These are phyloP conservation scores for Didymella segeticola DNA, from an alignment of 2,329 filamentous ascomycete genomes.

Conservation along the genomic window DNA sequence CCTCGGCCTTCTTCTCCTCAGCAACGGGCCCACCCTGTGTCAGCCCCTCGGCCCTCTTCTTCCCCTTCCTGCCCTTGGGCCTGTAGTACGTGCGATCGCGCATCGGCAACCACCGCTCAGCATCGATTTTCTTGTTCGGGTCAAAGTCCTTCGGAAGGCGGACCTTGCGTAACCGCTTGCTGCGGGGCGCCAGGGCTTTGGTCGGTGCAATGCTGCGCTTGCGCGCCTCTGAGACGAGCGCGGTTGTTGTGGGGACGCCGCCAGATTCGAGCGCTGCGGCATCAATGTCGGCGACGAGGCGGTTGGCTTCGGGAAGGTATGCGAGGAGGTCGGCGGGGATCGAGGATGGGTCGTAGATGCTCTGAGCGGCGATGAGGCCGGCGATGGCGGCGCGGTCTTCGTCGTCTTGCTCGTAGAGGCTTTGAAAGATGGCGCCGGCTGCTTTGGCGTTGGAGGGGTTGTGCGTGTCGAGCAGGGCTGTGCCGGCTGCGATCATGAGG, in stretches of 20 bases:
- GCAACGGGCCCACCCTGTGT: conserved; percentile 86
- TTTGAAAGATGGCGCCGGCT: conserved; percentile 80
- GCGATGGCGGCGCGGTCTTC: conserved; percentile 74
- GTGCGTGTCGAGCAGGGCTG: conserved; percentile 79
- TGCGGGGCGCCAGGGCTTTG: conserved; percentile 57
- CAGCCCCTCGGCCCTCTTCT: conserved; percentile 72
- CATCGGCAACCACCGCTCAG: conserved; percentile 91
- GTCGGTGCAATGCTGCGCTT: conserved; percentile 45
- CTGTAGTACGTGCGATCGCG: conserved; percentile 87
- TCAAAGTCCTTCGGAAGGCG: conserved; percentile 77
- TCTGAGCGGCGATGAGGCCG: conserved; percentile 84
- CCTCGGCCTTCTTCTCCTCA: conserved; percentile 58
- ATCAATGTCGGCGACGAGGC: conserved; percentile 67
- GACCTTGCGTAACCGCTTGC: conserved; percentile 65
- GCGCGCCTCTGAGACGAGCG: conserved; percentile 49
- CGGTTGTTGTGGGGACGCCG: conserved; percentile 63
- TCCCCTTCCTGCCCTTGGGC: conserved; percentile 91
- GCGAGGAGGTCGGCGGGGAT: conserved; percentile 61
- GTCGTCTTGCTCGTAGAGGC: conserved; percentile 70
- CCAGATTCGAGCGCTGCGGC: conserved; percentile 67
- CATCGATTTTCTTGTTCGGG: conserved; percentile 79
- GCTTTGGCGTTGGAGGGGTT: conserved; percentile 70
- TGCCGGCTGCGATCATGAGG: conserved; percentile 77
- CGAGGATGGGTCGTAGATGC: conserved; percentile 65
- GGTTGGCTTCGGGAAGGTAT: conserved; percentile 67